A percentile compares a stretch with the other conserved stretches of the same genome.
phyloP scores from a whole-genome alignment of 495 filamentous ascomycete species.

The Penicillium cataractarum region DNA sequence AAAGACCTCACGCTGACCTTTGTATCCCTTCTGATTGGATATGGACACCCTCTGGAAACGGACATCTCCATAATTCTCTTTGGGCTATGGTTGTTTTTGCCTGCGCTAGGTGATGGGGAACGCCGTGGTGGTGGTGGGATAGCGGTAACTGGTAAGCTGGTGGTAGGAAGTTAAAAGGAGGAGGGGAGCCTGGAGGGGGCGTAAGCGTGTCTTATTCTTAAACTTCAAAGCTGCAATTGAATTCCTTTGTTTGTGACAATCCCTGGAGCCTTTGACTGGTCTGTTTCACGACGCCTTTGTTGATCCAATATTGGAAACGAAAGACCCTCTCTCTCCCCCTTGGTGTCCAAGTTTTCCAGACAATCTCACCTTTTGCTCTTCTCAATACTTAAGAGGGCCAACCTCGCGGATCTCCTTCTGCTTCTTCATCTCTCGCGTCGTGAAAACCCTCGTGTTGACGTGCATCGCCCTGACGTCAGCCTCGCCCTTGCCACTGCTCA shows the following conservation, averaged over 20 bases:
- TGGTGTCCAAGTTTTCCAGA: background rate
- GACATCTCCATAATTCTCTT: slow-evolving; percentile 18
- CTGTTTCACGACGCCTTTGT: background rate
- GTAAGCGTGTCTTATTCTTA: background rate
- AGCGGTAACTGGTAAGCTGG: slow-evolving; percentile 17
- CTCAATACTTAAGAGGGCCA: too few species aligned
- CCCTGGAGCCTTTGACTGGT: background rate
- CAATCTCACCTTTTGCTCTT: background rate
- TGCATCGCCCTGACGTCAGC: slow-evolving; percentile 17
- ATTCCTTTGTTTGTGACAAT: background rate
- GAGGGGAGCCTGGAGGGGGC: background rate
- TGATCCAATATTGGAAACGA: slow-evolving; percentile 7
- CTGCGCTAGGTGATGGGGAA: slow-evolving; percentile 13
- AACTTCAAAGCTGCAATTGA: background rate
- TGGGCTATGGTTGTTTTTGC: background rate
- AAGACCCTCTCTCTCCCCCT: background rate
- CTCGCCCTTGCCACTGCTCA: slow-evolving; percentile 11
- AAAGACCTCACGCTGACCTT: slow-evolving; percentile 24
- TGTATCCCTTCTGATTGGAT: slow-evolving; percentile 22
- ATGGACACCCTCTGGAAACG: background rate
- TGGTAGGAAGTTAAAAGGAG: slow-evolving; percentile 22
- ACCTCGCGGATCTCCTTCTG: too few species aligned
- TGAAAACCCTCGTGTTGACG: background rate
- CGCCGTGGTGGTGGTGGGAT: slow-evolving; percentile 2
- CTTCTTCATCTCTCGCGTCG: background rate